Base-by-base conservation (phyloP, 306 rosid genomes). In the Castanopsis chinensis region DNA sequence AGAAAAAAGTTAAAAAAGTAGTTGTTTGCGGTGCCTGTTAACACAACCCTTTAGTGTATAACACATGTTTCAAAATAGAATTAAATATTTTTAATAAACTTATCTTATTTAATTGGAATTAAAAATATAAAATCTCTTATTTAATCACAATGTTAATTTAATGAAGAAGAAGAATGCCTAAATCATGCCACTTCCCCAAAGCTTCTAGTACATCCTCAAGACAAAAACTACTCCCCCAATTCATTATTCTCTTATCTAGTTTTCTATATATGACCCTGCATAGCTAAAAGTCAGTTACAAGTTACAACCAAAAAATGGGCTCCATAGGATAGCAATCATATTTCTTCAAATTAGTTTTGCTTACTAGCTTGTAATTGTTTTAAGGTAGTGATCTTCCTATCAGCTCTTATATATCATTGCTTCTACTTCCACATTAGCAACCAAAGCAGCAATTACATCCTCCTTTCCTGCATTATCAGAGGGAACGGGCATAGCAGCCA, bases 261-360 rank as follows among this genome's bases (percentile, higher is more conserved):
- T 85, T 37, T 83, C 99, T 98, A 95, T 77, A 95, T 91, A 83
- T 88, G 99, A 79, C 99, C 99, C 99, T 95, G 92, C 76, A 83
- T 43, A 45, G 79, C 37, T 65, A 77, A 60, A 76, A 11, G 70
- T 87, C 84, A 84, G 83, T 71, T 0, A 37, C 37, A 37, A 37
- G 45, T 37, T n/a, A n/a, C n/a, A n/a, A n/a, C n/a, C n/a, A n/a
- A n/a, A n/a, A n/a, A n/a, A n/a, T n/a, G n/a, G n/a, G n/a, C n/a
- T n/a, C n/a, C n/a, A n/a, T n/a, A n/a, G n/a, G n/a, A n/a, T 37
- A 41, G 20, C 76, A 54, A 72, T 71, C 20, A 74, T 20, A 69
- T 76, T 25, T 58, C 54, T 3, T 80, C 37, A 45, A 58, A 56
- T 41, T 41, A 73, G 43, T 80, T 74, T 76, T 78, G 49, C 87